Base-by-base conservation (phyloP, 441 rosid genomes). In the Rhodomyrtus psidioides region DNA sequence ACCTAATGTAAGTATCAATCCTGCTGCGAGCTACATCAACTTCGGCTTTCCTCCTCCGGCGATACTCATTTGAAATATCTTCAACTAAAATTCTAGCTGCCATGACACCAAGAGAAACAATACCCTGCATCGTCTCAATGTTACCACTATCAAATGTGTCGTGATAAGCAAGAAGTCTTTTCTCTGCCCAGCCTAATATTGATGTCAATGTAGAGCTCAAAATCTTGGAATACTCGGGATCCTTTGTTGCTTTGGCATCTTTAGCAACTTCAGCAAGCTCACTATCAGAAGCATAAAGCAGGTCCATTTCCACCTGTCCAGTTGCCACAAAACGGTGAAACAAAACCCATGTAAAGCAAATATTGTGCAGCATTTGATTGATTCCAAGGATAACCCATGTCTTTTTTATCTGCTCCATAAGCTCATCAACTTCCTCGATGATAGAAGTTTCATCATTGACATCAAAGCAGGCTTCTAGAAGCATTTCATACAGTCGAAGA, bases 91-190 rank as follows among this genome's bases (percentile, higher is more conserved):
- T 92, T 93, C 91, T 96, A 51, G 99, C 98, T 24, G 98, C 96
- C 55, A 95, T 91, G 44, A 97, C 94, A 82, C 99, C 99, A 51
- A 97, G 83, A 84, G 98, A 94, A 86, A 97, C 95, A 86, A 97
- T 94, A 17, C 97, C 93, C 62, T 92, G 93, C 99, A 97, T 97
- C 85, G 94, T 90, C 86, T 93, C 93, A 23, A 94, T 88, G 89
- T 91, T 96, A 79, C 91, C 92, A 70, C 91, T 89, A 90, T 94
- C 93, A 87, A 96, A 97, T n/a, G 99, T 96, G 53, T 96, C 99
- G 75, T 97, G 99, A 87, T 97, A 97, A 5, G 99, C 98, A 88
- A 97, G 99, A 51, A 97, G 97, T 90, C 99, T 92, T 89, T 97
- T 92, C 92, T 97, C 99, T 75, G 96, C 96, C 99, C 99, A 97